Percentiles rank a stretch among this genome's conserved stretches.
Conservation (phyloP, 73 alveolate species). For the Loxodes magnus region DNA sequence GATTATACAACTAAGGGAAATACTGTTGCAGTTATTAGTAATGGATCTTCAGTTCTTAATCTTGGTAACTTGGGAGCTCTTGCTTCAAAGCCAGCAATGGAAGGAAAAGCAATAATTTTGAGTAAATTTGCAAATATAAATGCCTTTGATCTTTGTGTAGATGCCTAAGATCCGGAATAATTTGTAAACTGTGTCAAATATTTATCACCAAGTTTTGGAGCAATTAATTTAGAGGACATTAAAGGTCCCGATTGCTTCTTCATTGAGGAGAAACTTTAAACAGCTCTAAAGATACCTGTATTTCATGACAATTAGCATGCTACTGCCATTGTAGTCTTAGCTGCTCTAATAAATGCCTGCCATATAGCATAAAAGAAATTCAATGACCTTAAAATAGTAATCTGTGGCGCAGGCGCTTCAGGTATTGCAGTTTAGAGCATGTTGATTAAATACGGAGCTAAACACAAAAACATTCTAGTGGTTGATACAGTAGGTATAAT, state of each 20-base stretch:
- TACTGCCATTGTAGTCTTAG: no score
- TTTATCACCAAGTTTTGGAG: conserved; percentile 42
- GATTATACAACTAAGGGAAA: conserved; percentile 30
- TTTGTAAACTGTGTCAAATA: conserved; percentile 26
- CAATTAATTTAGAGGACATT: conserved; percentile 39
- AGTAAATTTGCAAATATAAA: conserved; percentile 38
- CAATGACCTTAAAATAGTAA: no score
- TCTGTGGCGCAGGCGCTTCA: no score
- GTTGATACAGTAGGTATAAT: conserved; percentile 54
- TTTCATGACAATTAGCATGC: no score
- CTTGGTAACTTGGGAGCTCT: conserved; percentile 49
- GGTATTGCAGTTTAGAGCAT: conserved; percentile 48
- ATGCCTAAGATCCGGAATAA: conserved; percentile 26
- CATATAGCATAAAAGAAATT: no score
- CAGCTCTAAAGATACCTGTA: no score
- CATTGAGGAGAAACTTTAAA: conserved; percentile 27
- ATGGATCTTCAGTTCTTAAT: conserved; percentile 45
- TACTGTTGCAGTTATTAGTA: conserved; percentile 24
- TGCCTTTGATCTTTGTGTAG: conserved; percentile 25
- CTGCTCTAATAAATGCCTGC: no score
- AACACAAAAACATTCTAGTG: conserved; percentile 18
- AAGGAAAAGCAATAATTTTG: no score
- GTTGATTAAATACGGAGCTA: conserved; percentile 32
- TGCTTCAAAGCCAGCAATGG: no score
- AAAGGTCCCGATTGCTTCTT: conserved; percentile 54